Evolutionary conservation across 2,329 filamentous ascomycete genomes (phyloP), one percentile per base, ranked within the genome.

Genomic region (Microdochium bolleyi): DNA sequence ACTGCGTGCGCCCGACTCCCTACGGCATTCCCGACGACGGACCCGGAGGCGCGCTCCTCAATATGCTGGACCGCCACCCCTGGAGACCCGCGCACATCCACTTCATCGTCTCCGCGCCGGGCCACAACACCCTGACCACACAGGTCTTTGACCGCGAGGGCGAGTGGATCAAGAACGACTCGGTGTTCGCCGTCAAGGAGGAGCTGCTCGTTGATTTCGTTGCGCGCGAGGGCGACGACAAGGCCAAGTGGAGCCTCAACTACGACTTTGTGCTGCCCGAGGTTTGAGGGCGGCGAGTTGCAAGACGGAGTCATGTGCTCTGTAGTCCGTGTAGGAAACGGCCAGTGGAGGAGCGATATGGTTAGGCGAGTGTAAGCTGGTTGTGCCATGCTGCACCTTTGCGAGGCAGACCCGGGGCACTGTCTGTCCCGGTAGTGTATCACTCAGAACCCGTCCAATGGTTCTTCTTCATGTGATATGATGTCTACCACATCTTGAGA

Each of bases 101-200:
- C 62, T 76, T 84, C 58, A 77, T 81, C 64, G 75, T 78, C 53
- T 60, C 60, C 27, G 60, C 64, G 25, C 49, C 56, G 13, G 67
- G 68, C 9, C 63, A 60, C 60, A 58, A 70, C 48, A 75, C 84
- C 0, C 77, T 95, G 49, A 87, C 85, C 0, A 79, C 77, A 1
- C 88, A 94, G 66, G 83, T 94, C 52, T 92, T 90, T 64, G 87
- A 90, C 65, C 72, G 75, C 53, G 75, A 80, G 56, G 82, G 84
- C 66, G 75, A 79, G 56, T 84, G 88, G 59, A 72, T 89, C 22
- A 60, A 60, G 5, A 70, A 73, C 46, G 78, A 82, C 57, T 70
- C 72, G 4, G 78, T 79, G 9, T 82, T 79, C 54, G 78, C 78
- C 0, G 76, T 79, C 52, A 81, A 80, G 68, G 68, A 75, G 24